A percentile compares a stretch with the other conserved stretches of the same genome.
Evolutionary conservation across 306 rosid genomes (phyloP).

Genomic region (Corylus avellana): DNA sequence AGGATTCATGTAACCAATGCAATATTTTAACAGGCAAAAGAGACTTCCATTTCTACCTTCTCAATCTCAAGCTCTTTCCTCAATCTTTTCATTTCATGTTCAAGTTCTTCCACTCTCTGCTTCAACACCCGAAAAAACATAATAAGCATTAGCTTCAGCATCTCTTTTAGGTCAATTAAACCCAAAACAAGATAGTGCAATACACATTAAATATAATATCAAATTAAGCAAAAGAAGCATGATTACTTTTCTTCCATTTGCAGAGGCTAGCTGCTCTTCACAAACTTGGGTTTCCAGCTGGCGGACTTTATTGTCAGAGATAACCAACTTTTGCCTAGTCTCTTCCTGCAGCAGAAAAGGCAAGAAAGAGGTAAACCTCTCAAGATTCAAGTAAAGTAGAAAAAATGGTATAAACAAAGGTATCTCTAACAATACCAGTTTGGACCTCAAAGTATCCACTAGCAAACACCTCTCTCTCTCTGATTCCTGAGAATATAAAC

Average conservation of each 20-base stretch:
- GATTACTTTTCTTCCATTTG: slow-evolving; percentile 63
- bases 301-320: slow-evolving; percentile 79
- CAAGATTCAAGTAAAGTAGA: slow-evolving; percentile 20
- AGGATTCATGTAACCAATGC: slow-evolving; percentile 1
- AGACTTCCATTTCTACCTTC: slow-evolving; percentile 69
- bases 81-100: slow-evolving; percentile 56
- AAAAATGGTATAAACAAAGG: slow-evolving; percentile 15
- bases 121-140: slow-evolving; percentile 31
- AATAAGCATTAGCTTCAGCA: slow-evolving; percentile 26
- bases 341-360: slow-evolving; percentile 68
- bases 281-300: slow-evolving; percentile 75
- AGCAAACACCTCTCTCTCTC: slow-evolving; percentile 70
- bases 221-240: neutral
- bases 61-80: slow-evolving; percentile 81
- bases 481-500: slow-evolving; percentile 60
- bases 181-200: slow-evolving; percentile 20
- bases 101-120: slow-evolving; percentile 83
- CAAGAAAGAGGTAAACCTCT: slow-evolving; percentile 21
- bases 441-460: slow-evolving; percentile 80
- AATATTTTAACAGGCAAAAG: slow-evolving; percentile 11
- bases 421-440: slow-evolving; percentile 61
- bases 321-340: slow-evolving; percentile 76
- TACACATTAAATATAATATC: neutral
- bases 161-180: slow-evolving; percentile 29
- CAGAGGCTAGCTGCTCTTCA: slow-evolving; percentile 64